Base-by-base conservation (phyloP, 352 stramenopile genomes). In the Poterioochromonas sp. region DNA sequence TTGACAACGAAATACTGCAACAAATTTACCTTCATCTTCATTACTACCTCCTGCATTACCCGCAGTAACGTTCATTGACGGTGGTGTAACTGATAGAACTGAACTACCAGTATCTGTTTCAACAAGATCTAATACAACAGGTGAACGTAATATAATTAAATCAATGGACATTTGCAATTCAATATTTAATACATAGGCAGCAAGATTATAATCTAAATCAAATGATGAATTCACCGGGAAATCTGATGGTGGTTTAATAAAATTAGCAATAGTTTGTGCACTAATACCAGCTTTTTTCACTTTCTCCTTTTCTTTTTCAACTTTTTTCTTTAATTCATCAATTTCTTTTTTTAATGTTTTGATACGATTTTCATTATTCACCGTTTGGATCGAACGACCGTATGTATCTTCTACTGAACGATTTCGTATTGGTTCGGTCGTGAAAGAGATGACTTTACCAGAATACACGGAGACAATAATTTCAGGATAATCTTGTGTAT, bases 351-450 rank as follows among this genome's bases (percentile, higher is more conserved):
- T 65, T 1, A 83, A 47, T 29, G 80, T 54, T 29, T 79, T 78
- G 0, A 83, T 64, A 32, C 76, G 80, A 70, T 83, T 83, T 35
- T 80, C 68, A 71, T 79, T 79, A 76, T 76, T 83, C 26, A 83
- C 41, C 22, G 47, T 62, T 64, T 79, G 70, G 26, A 83, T 71
- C 0, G 49, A 76, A 22, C 80, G 68, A 20, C 65, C 65, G 53
- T 74, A 74, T 8, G 37, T 40, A 74, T 74, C 65, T 15, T 74
- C 65, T 22, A 8, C 1, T 39, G 65, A 34, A 37, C 65, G 37
- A 22, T 2, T 15, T 44, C n/a, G 40, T 44, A 54, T 22, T 39
- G 68, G 68, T 32, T 76, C 41, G 40, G 68, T 53, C 18, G 68
- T 76, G 34, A 76, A 62, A 29, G 68, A 62, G 1, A 62, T 76